Conservation (phyloP, 1,284 basidiomycete species). For the Wolfiporia cocos region DNA sequence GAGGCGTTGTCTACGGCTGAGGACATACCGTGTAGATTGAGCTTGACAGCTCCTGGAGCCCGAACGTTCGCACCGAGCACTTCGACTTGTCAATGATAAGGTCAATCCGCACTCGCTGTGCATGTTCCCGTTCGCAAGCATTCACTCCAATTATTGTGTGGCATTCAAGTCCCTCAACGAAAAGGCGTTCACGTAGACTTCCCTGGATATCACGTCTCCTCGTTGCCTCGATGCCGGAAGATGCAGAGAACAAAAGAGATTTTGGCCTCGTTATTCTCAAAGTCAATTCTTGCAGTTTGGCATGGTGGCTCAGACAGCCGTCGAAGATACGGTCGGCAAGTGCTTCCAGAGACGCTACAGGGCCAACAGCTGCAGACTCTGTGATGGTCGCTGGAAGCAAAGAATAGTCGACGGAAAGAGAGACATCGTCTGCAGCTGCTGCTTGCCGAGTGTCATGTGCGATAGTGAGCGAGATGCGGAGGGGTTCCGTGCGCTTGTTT, state of each 20-base stretch:
- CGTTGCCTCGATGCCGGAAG: constrained; percentile 36
- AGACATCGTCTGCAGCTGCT: constrained; percentile 51
- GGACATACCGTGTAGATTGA: constrained; percentile 34
- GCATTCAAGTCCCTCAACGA: constrained; percentile 47
- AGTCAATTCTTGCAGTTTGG: constrained; percentile 31
- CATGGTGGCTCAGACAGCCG: constrained; percentile 32
- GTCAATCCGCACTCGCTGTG: constrained; percentile 65
- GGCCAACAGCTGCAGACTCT: constrained; percentile 18
- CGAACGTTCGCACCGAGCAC: constrained; percentile 21
- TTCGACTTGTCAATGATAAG: constrained; percentile 27
- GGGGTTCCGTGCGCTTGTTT: constrained; percentile 39
- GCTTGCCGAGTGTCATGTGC: constrained; percentile 47
- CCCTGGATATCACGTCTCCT: constrained; percentile 14
- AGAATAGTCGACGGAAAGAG: constrained; percentile 56
- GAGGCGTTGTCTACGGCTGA: not conserved
- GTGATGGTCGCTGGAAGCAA: constrained; percentile 33
- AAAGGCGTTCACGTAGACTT: constrained; percentile 24
- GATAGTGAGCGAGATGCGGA: constrained; percentile 52
- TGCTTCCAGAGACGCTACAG: constrained; percentile 37
- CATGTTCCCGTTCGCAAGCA: constrained; percentile 62
- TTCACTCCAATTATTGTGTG: constrained; percentile 71
- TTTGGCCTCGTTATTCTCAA: constrained; percentile 44
- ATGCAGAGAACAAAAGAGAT: constrained; percentile 47
- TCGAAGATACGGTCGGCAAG: constrained; percentile 37
- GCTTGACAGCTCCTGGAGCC: constrained; percentile 35